These are phyloP conservation scores for Pythium rhizo-oryzae DNA, from an alignment of 352 stramenopile genomes.

Conservation along the genomic window DNA sequence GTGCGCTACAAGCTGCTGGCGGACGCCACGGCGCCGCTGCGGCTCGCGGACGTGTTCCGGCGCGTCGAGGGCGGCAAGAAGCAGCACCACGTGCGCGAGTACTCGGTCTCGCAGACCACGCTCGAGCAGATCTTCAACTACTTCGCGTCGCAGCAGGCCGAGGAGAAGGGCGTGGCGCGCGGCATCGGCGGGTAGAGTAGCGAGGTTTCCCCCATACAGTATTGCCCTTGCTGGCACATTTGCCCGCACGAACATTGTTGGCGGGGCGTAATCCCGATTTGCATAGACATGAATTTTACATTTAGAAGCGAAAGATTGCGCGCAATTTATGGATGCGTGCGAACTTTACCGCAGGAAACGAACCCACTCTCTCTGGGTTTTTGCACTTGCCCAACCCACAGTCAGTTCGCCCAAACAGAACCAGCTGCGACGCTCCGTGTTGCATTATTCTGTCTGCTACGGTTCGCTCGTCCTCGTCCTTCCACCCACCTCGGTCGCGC, in stretches of 20 bases:
- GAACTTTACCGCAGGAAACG: no score
- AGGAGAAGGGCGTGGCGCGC: slow-evolving; percentile 30
- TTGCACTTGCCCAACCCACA: no score
- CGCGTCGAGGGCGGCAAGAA: slow-evolving; percentile 50
- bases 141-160: slow-evolving; percentile 57
- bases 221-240: no score
- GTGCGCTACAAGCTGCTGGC: slow-evolving; percentile 35
- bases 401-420: background rate
- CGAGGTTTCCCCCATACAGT: background rate
- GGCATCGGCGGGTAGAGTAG: slow-evolving; percentile 2
- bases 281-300: no score
- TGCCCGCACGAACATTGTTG: no score
- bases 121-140: slow-evolving; percentile 90
- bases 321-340: no score
- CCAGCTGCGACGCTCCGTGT: background rate
- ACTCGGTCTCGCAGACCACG: slow-evolving; percentile 80
- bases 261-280: no score
- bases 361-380: no score
- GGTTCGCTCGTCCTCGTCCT: background rate
- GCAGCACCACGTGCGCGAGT: slow-evolving; percentile 59
- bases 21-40: slow-evolving; percentile 24
- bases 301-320: no score
- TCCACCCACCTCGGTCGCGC: background rate
- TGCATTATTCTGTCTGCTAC: background rate
- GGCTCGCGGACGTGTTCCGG: slow-evolving; percentile 49